Base-by-base conservation (phyloP, 768 basidiomycete genomes). In the Crepidotus variabilis region DNA sequence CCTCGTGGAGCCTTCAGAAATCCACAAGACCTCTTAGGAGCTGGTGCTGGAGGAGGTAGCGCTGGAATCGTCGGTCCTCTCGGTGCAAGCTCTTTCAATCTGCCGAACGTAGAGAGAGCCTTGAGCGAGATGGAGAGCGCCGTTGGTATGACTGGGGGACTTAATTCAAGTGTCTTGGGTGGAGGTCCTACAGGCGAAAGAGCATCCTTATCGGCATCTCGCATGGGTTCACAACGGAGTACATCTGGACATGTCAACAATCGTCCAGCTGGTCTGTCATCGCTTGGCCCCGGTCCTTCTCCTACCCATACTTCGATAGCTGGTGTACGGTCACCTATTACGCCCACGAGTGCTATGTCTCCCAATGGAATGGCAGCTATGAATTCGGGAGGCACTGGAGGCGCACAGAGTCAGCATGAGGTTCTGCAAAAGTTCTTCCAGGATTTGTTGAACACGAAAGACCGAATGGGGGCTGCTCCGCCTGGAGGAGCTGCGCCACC, bases 41-140 rank as follows among this genome's bases (percentile, higher is more conserved):
- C 14, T 22, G 69, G 80, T 11, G 39, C 14, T 22, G 69, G 80
- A 6, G 77, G 78, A 16, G 72, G 79, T 3, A 69, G 80, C 2
- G 82, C 87, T 1, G 93, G 95, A 23, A 85, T 97, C 48, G 96
- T 99, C 10, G 96, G 96, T 1, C 96, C 96, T 0, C 82, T 99
- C 72, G 90, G 90, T 53, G 90, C 87, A 67, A 89, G 87, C 62
- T 90, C 87, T 57, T 88, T 95, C 73, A 89, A 73, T 65, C 74
- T 98, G 50, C 94, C 95, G 1, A 87, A 78, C 55, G 96, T 98
- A 35, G 94, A 94, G 69, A 85, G 85, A 51, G 94, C 91, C 1
- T 79, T 97, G 55, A 81, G 80, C 20, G 92, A 94, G 55, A 94
- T 97, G 93, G 93, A 96, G 64, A 79, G 21, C 34, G 36, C 18